phyloP scores from a whole-genome alignment of 2,329 filamentous ascomycete genomes.

The Fusarium sp. region DNA sequence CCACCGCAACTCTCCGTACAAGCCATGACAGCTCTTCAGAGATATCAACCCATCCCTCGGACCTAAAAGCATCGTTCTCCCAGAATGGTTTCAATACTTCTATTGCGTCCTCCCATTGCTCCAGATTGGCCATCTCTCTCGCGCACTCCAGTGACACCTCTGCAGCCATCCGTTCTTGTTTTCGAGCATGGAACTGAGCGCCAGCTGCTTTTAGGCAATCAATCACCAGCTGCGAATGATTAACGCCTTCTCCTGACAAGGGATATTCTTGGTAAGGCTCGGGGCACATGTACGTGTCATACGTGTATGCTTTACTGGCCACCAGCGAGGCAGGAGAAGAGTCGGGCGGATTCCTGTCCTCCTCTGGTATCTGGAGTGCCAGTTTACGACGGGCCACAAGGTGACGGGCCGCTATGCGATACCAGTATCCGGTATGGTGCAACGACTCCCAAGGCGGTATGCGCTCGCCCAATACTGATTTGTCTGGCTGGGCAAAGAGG shows the following conservation, averaged over 20 bases:
- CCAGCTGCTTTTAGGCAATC: conserved; percentile 64
- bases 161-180: conserved; percentile 64
- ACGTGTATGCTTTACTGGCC: conserved; percentile 65
- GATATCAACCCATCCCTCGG: conserved; percentile 70
- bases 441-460: conserved; percentile 73
- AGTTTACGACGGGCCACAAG: conserved; percentile 64
- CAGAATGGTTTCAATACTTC: conserved; percentile 68
- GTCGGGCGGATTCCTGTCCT: conserved; percentile 65
- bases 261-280: conserved; percentile 72
- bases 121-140: conserved; percentile 63
- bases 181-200: conserved; percentile 65
- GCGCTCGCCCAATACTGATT: conserved; percentile 67
- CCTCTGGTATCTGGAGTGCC: conserved; percentile 69
- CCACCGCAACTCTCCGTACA: conserved; percentile 67
- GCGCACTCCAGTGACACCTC: conserved; percentile 70
- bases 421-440: conserved; percentile 77
- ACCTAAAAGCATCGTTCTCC: conserved; percentile 67
- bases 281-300: conserved; percentile 76
- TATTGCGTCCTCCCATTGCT: conserved; percentile 66
- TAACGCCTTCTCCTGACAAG: conserved; percentile 61
- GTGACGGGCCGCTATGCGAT: conserved; percentile 70
- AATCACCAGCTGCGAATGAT: conserved; percentile 68
- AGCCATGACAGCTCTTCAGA: conserved; percentile 72
- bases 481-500: conserved; percentile 69
- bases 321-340: conserved; percentile 59